Conservation (phyloP, 345 rosid species). For the Trapa bicornis region DNA sequence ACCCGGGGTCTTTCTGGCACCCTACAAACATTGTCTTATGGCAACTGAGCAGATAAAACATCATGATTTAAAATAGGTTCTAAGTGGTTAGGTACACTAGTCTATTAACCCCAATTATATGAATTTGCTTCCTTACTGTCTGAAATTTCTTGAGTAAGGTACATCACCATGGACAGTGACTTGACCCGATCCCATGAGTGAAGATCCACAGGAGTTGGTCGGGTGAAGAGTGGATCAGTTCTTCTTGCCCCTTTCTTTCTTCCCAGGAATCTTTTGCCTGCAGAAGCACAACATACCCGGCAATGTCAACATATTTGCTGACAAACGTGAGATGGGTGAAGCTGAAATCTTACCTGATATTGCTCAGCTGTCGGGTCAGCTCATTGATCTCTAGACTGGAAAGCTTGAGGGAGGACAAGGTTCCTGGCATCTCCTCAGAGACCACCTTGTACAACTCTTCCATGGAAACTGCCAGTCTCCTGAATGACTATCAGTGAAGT, state of each 20-base stretch:
- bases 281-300: not conserved
- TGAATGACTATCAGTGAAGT: conserved; percentile 14
- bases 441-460: conserved; percentile 15
- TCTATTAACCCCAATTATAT: no score
- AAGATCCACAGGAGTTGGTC: not conserved
- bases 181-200: no score
- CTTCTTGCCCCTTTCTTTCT: conserved; percentile 13
- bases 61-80: no score
- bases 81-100: no score
- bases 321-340: not conserved
- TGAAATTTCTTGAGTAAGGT: no score
- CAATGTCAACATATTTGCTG: not conserved
- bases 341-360: conserved; percentile 12
- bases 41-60: no score
- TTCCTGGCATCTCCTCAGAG: conserved; percentile 26
- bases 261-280: conserved; percentile 18
- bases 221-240: not conserved
- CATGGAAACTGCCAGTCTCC: conserved; percentile 16
- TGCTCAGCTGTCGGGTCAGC: conserved; percentile 21
- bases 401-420: conserved; percentile 24
- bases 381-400: conserved; percentile 23
- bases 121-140: no score
- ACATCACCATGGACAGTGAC: no score
- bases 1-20: no score
- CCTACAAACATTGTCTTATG: no score